A percentile compares a stretch with the other conserved stretches of the same genome.
Conservation (phyloP, 1,284 basidiomycete species). For the Xanthoconium separans region DNA sequence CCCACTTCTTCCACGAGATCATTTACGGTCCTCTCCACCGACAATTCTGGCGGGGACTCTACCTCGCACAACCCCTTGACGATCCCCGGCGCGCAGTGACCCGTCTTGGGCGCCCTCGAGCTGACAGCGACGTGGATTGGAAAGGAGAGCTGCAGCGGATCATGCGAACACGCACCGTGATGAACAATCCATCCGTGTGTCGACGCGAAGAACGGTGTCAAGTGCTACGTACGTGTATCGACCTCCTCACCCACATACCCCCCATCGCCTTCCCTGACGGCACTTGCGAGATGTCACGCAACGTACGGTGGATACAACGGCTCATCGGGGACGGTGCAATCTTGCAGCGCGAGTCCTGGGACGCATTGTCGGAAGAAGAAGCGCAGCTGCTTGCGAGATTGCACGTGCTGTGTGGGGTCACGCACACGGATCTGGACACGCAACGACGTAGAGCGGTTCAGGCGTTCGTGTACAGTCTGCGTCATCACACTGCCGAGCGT, state of each 20-base stretch:
- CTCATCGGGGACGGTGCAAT: constrained; percentile 44
- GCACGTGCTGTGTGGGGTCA: constrained; percentile 57
- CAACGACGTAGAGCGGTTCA: constrained; percentile 41
- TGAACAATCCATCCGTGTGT: constrained; percentile 35
- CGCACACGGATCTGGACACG: constrained; percentile 38
- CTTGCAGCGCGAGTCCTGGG: constrained; percentile 39
- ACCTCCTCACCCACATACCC: constrained; percentile 43
- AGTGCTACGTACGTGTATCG: constrained; percentile 48
- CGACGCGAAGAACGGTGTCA: constrained; percentile 41
- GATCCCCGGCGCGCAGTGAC: constrained; percentile 52
- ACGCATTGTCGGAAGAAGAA: constrained; percentile 36
- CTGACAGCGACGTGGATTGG: constrained; percentile 47
- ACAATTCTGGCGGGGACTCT: constrained; percentile 60
- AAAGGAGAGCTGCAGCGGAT: constrained; percentile 49
- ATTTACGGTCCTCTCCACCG: constrained; percentile 47
- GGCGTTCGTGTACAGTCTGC: constrained; percentile 58
- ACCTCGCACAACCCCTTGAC: constrained; percentile 57
- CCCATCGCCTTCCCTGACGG: constrained; percentile 34
- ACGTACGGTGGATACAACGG: constrained; percentile 51
- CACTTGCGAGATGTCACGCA: constrained; percentile 41
- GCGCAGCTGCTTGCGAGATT: constrained; percentile 48
- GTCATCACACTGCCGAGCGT: constrained; percentile 50
- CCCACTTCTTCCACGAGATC: constrained; percentile 39
- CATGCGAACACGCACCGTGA: constrained; percentile 47
- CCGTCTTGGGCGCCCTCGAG: constrained; percentile 37